Base-by-base conservation (phyloP, 169 alveolate species). In the Cryptosporidium baileyi region DNA sequence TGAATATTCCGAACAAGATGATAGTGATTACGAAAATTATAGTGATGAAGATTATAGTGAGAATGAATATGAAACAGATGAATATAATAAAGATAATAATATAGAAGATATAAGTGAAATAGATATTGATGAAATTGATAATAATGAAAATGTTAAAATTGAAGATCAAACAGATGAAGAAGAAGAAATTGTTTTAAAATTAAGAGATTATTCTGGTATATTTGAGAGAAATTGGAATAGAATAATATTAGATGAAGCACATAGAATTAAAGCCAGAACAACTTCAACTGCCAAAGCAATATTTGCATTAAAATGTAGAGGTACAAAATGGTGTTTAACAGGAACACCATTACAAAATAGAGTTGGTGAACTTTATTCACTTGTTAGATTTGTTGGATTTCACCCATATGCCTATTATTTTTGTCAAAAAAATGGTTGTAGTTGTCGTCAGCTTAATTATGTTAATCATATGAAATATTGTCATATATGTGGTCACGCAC, bases 311-410 rank as follows among this genome's bases (percentile, higher is more conserved):
- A 67, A 89, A 17, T 89, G 94, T 36, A 91, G 94, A 11, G 91
- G 91, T 17, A 88, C 96, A 85, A 94, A 97, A 80, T 95, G 98
- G 97, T 95, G 98, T 82, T 93, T 97, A 79, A 96, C 99, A 11
- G 99, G 99, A 26, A 98, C 99, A 1, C 99, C 99, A 6, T 93
- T 98, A 22, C 97, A 97, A 89, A 98, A 98, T 91, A 91, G 98
- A 36, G 94, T 98, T 15, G 96, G 97, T 38, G 99, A 98, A 85
- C 92, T 98, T 67, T 97, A 94, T 94, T 91, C 97, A 61, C 91
- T 98, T 47, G 89, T 98, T 30, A 93, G 97, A 63, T 97, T 96
- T 88, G 62, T 97, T 57, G 95, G 94, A 91, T 94, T 95, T 67
- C 95, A 94, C 80, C 96, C 95, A 24, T 94, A 96, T 90, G 97